Evolutionary conservation across 1,139 yeast genomes (phyloP).

Genomic region (Kluyveromyces sp.): DNA sequence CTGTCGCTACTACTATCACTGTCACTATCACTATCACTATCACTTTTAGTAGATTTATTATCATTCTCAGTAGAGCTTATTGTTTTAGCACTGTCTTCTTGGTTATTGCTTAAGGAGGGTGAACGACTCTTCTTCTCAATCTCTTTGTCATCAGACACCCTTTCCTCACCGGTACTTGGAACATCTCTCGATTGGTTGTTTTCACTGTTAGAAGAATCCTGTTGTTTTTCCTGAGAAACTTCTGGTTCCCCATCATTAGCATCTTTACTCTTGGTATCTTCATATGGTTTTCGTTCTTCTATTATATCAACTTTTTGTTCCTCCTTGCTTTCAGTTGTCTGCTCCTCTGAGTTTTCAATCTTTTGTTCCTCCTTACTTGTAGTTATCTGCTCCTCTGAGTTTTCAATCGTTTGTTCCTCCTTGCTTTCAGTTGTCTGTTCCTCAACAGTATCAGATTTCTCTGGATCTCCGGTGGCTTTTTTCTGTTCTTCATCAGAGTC

Average conservation of each 20-base stretch:
- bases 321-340: neutral
- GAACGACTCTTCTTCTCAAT: neutral
- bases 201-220: slow-evolving; percentile 5
- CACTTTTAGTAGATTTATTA: slow-evolving; percentile 10
- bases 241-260: slow-evolving; percentile 3
- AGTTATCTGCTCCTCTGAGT: neutral
- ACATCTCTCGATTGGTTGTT: neutral
- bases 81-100: neutral
- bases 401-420: neutral
- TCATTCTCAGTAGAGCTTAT: neutral
- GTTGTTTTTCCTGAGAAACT: slow-evolving; percentile 2
- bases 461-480: neutral
- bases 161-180: neutral
- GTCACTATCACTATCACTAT: slow-evolving; percentile 10
- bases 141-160: neutral
- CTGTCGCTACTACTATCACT: neutral
- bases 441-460: neutral
- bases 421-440: neutral
- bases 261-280: neutral
- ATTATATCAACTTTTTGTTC: neutral
- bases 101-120: neutral
- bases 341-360: neutral
- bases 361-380: neutral
- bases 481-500: slow-evolving; percentile 2
- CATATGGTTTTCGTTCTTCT: neutral